Evolutionary conservation across 2,329 filamentous ascomycete genomes (phyloP), one percentile per base, ranked within the genome.

Genomic region (Trichoderma hamatum): DNA sequence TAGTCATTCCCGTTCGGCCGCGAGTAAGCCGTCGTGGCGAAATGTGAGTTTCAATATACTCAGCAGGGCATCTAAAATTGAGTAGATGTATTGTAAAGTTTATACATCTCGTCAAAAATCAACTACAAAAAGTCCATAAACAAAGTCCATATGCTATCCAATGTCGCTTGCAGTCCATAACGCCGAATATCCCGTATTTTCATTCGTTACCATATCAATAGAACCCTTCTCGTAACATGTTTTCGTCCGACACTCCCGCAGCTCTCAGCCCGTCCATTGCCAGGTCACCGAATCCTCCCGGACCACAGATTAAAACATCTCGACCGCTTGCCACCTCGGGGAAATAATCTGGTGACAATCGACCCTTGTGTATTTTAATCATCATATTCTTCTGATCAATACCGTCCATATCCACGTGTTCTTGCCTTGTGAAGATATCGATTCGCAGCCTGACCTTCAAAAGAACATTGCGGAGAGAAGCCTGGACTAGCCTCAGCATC

Each of bases 221-320:
- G 10, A 69, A 69, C 0, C 67, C 67, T 24, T 69, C 67, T 24
- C 67, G 58, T 32, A 36, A 34, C 30, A 69, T 56, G 13, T 63
- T 69, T 1, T 69, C 51, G 21, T 69, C 60, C 0, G 67, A 19
- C 1, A 69, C 67, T 36, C 67, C 59, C 5, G 52, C 67, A 5
- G 21, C 59, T 58, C 67, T 58, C 11, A 69, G 28, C 6, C 67
- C 67, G 3, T 69, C 67, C 59, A 69, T 59, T 46, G 59, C 59
- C 13, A 49, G 30, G 52, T 69, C 67, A 14, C 67, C 67, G 51
- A 69, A 69, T 13, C 59, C 59, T 5, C 67, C 67, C 14, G 67
- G 67, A 19, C 67, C 67, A 51, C 67, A 69, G 34, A 69, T 69
- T 19, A 69, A 51, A 13, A 69, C 51, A 51, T 69, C 67, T 58